Evolutionary conservation across 2,329 filamentous ascomycete species (phyloP).

Genomic region (Microcyclospora pomicola): DNA sequence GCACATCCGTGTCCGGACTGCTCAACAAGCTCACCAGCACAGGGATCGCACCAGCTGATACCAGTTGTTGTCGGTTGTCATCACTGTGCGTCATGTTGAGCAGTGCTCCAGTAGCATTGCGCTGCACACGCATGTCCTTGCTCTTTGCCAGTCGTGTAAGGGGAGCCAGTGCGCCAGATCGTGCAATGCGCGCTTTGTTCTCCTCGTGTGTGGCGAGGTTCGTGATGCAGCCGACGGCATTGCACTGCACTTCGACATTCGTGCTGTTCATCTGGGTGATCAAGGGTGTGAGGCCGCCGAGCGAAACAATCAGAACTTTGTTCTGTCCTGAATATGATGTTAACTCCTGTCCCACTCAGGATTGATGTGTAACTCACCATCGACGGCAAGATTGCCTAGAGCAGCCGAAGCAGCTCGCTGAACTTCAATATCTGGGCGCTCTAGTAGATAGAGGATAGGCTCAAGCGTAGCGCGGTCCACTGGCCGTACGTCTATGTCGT

Average conservation of each 20-base stretch:
- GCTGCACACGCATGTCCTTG: conserved; percentile 95
- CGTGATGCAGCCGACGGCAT: conserved; percentile 96
- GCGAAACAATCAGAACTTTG: conserved; percentile 88
- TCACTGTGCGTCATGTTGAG: conserved; percentile 99
- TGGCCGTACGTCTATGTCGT: conserved; percentile 69
- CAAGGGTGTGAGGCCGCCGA: conserved; percentile 77
- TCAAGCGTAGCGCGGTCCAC: conserved; percentile 91
- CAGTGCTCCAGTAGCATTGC: conserved; percentile 89
- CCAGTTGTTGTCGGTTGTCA: conserved; percentile 93
- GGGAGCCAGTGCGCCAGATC: conserved; percentile 81
- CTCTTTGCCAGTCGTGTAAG: conserved; percentile 89
- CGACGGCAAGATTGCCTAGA: conserved; percentile 88
- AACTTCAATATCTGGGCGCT: conserved; percentile 92
- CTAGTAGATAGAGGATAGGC: conserved; percentile 86
- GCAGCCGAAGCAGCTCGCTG: conserved; percentile 93
- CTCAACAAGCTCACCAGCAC: conserved; percentile 90
- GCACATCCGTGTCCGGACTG: conserved; percentile 88
- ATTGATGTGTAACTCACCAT: conserved; percentile 62
- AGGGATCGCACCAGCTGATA: conserved; percentile 94
- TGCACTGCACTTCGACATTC: conserved; percentile 98
- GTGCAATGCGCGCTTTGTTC: conserved; percentile 96
- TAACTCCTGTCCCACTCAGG: conserved; percentile 68
- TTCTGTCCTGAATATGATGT: conserved; percentile 61
- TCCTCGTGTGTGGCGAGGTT: conserved; percentile 97
- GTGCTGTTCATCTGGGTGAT: conserved; percentile 97